phyloP scores from a whole-genome alignment of 2,329 filamentous ascomycete species.

The Esteya vermicola region DNA sequence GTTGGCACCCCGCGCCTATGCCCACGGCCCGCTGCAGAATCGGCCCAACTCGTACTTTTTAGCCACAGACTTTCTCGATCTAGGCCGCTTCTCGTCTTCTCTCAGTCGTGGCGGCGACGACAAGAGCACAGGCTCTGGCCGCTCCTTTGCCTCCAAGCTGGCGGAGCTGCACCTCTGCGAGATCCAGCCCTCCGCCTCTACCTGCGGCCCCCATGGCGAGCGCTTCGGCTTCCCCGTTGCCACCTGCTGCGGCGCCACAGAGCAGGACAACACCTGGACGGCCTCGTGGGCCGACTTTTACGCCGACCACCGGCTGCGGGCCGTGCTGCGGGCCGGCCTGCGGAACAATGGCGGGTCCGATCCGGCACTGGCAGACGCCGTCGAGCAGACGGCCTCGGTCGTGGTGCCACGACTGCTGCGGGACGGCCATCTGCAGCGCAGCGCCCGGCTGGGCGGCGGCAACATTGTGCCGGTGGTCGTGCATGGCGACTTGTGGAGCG shows the following conservation, averaged over 20 bases:
- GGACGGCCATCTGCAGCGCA: conserved; percentile 38
- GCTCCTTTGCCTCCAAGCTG: conserved; percentile 59
- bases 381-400: conserved; percentile 45
- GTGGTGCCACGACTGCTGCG: conserved; percentile 70
- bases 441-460: conserved; percentile 21
- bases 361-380: conserved; percentile 41
- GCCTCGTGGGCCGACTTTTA: conserved; percentile 77
- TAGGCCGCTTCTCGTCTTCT: conserved; percentile 24
- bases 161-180: conserved; percentile 65
- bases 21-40: conserved; percentile 47
- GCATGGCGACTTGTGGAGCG: conserved; percentile 90
- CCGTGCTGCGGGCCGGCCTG: conserved; percentile 44
- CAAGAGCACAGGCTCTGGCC: conserved; percentile 32
- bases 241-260: conserved; percentile 77
- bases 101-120: too few relatives aligned
- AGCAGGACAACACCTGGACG: conserved; percentile 63
- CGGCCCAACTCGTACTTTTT: conserved; percentile 41
- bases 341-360: conserved; percentile 53
- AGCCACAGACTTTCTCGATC: conserved; percentile 68
- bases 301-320: conserved; percentile 56
- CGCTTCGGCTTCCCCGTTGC: conserved; percentile 73
- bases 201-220: conserved; percentile 38
- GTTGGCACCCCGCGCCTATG: conserved; percentile 63
- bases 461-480: conserved; percentile 63
- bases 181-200: too few relatives aligned